Conservation (phyloP, 768 basidiomycete genomes). For the Gelatoporia subvermispora region DNA sequence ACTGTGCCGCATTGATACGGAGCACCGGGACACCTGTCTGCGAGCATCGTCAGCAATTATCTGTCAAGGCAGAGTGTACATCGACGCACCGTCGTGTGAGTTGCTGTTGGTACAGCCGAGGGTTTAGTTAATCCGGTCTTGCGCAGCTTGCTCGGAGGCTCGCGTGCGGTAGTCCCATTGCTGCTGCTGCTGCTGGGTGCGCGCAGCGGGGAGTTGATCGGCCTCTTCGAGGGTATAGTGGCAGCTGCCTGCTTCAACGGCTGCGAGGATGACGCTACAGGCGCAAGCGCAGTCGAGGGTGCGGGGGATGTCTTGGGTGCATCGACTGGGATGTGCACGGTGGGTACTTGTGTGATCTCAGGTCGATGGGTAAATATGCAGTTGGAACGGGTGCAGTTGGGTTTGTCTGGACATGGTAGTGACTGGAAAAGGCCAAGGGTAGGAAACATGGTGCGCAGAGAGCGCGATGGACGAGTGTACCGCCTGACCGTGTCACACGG, state of each 20-base stretch:
- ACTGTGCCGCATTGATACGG: constrained; percentile 59
- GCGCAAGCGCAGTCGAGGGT: constrained; percentile 2
- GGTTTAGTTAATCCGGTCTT: constrained; percentile 43
- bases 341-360: constrained; percentile 30
- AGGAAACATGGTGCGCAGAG: constrained; percentile 51
- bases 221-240: constrained; percentile 27
- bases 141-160: constrained; percentile 64
- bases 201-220: constrained; percentile 15
- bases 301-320: constrained; percentile 11
- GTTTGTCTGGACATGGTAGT: constrained; percentile 53
- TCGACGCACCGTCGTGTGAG: constrained; percentile 26
- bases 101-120: constrained; percentile 36
- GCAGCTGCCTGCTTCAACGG: not conserved
- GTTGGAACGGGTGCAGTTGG: constrained; percentile 40
- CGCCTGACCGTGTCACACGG: not conserved
- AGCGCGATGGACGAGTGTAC: not conserved
- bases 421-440: constrained; percentile 51
- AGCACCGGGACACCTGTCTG: constrained; percentile 64
- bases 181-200: constrained; percentile 3
- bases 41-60: not conserved
- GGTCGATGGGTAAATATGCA: constrained; percentile 67
- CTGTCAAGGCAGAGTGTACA: not conserved
- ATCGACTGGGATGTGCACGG: constrained; percentile 36
- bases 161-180: constrained; percentile 19
- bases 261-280: constrained; percentile 7